Evolutionary conservation across 2,329 filamentous ascomycete genomes (phyloP).

Genomic region (Arachnomyces sp.): DNA sequence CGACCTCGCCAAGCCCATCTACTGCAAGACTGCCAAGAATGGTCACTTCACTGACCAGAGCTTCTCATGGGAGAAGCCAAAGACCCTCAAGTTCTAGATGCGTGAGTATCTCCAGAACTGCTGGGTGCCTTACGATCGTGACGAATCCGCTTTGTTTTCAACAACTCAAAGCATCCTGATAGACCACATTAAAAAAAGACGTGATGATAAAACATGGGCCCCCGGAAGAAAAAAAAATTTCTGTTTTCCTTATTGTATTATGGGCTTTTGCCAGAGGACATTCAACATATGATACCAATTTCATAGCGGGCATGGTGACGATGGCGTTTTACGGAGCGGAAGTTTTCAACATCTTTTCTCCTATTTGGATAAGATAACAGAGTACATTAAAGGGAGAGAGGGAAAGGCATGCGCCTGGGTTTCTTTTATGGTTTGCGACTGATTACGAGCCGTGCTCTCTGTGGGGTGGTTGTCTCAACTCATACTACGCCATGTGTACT

Average conservation of each 20-base stretch:
- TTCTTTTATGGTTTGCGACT: too few relatives aligned
- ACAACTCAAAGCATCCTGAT: slow-evolving; percentile 42
- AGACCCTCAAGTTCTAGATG: slow-evolving; percentile 80
- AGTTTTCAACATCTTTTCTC: slow-evolving; percentile 30
- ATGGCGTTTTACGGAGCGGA: slow-evolving; percentile 36
- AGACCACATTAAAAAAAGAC: slow-evolving; percentile 15
- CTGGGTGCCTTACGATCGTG: slow-evolving; percentile 33
- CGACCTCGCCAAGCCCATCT: slow-evolving; percentile 90
- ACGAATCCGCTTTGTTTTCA: slow-evolving; percentile 44
- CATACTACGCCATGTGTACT: too few relatives aligned
- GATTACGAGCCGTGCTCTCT: too few relatives aligned
- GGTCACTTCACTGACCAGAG: slow-evolving; percentile 98
- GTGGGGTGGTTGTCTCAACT: too few relatives aligned
- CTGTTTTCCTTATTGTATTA: slow-evolving; percentile 1
- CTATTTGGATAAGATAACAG: too few relatives aligned
- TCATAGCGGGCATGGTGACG: slow-evolving; percentile 34
- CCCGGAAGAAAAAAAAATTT: slow-evolving; percentile 24
- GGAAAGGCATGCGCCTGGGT: too few relatives aligned
- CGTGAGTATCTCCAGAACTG: slow-evolving; percentile 9
- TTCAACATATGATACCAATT: slow-evolving; percentile 44
- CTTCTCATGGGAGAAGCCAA: slow-evolving; percentile 98
- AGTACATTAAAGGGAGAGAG: too few relatives aligned
- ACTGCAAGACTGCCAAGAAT: slow-evolving; percentile 98
- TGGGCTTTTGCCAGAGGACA: slow-evolving; percentile 31
- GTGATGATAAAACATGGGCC: slow-evolving; percentile 8